Evolutionary conservation across 352 stramenopile species (phyloP), one percentile per base, ranked within the genome.

Genomic region (Pythium oligandrum): DNA sequence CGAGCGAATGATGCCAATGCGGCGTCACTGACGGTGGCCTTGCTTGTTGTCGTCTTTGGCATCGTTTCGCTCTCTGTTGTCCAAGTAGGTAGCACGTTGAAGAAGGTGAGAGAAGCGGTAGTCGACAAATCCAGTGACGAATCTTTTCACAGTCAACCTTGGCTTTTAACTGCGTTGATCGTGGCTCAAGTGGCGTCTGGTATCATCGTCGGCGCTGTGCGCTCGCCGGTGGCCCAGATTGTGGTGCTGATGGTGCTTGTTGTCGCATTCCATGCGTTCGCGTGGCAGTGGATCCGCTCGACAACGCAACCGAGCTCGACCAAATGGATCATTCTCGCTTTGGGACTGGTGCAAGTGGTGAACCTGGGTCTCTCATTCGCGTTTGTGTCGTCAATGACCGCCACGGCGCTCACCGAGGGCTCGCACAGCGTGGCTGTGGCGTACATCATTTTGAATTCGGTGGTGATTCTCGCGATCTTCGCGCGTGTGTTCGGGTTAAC

Each of bases 401-500:
- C 38, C 30, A 42, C 38, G 43, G 47, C 3, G 32, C 26, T n/a
- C 31, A 3, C 3, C 33, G 31, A 40, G n/a, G 38, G 44, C 6
- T 40, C 36, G 40, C 56, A 56, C 17, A 26, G 17, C 1, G 57
- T 51, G 3, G 57, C 46, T 11, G 48, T 63, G 39, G 51, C 48
- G 10, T 46, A 65, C 37, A 36, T 59, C 34, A 61, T 53, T 37
- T 43, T 69, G 26, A 59, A 69, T 39, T 9, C 48, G 6, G 10
- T 65, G 1, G 35, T 62, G 34, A 30, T 69, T 17, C 30, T 69
- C 9, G 40, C n/a, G 1, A 65, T 56, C 56, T 44, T 62, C 51
- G 44, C 39, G 12, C 51, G 51, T 32, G 10, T 35, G 2, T 37
- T 57, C 3, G 35, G 37, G 0, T 34, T 57, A 1, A 31, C 39